These are phyloP conservation scores for Vickermania spadyakhi DNA, from an alignment of 208 protist species.

Conservation along the genomic window DNA sequence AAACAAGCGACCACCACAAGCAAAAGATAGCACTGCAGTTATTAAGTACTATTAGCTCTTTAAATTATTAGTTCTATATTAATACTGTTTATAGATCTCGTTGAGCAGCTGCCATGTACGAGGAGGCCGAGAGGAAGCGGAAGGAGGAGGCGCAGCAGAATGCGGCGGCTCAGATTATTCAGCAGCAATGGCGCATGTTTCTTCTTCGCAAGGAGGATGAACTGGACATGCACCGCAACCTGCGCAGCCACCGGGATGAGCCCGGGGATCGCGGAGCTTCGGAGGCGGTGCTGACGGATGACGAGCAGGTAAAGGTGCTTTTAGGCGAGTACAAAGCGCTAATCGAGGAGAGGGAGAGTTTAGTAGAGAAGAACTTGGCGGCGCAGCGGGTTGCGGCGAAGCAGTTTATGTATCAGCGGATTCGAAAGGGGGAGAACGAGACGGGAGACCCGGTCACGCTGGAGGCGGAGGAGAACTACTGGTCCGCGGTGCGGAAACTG, in stretches of 20 bases:
- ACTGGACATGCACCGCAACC: slow-evolving; percentile 10
- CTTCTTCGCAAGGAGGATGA: slow-evolving; percentile 16
- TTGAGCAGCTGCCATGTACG: slow-evolving; percentile 17
- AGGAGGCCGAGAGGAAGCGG: slow-evolving; percentile 31
- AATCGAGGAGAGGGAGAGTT: slow-evolving; percentile 30
- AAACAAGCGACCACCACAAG: too few relatives aligned
- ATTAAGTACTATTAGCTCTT: too few relatives aligned
- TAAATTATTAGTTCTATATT: too few relatives aligned
- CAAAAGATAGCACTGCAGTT: too few relatives aligned
- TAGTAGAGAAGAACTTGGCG: slow-evolving; percentile 52
- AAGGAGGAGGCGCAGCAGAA: slow-evolving; percentile 38
- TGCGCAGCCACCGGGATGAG: slow-evolving; percentile 3
- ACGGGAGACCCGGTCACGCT: slow-evolving; percentile 25
- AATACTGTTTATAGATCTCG: too few relatives aligned
- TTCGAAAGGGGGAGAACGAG: slow-evolving; percentile 60
- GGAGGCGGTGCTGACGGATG: slow-evolving; percentile 9
- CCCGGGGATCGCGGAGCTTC: slow-evolving; percentile 7
- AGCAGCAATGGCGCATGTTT: slow-evolving; percentile 52
- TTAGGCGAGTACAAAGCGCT: slow-evolving; percentile 57
- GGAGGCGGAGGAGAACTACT: slow-evolving; percentile 74
- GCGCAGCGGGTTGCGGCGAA: slow-evolving; percentile 61
- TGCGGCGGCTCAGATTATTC: slow-evolving; percentile 54
- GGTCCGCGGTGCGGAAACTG: slow-evolving; percentile 53
- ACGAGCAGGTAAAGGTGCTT: slow-evolving; percentile 24
- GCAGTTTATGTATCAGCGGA: slow-evolving; percentile 75